Conservation (phyloP, 2,329 filamentous ascomycete species). For the Phialocephala subalpina region DNA sequence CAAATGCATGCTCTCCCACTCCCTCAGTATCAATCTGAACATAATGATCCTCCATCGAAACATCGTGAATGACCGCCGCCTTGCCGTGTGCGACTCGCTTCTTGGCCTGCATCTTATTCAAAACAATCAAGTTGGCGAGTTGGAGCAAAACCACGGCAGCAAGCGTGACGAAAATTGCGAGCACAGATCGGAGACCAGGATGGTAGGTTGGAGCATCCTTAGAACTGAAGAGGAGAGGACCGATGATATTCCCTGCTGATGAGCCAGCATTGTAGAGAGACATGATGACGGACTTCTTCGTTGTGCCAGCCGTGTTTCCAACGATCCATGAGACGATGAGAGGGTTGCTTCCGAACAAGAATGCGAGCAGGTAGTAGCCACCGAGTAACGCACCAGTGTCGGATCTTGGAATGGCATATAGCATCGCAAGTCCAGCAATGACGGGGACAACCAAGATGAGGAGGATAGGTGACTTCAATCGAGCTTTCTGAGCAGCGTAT, state of each 20-base stretch:
- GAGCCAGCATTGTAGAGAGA: slow-evolving; percentile 69
- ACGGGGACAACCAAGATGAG: slow-evolving; percentile 64
- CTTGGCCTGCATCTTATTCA: slow-evolving; percentile 64
- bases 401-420: slow-evolving; percentile 60
- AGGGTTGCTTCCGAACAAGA: slow-evolving; percentile 71
- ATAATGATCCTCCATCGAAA: slow-evolving; percentile 65
- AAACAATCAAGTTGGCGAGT: slow-evolving; percentile 59
- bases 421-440: slow-evolving; percentile 63
- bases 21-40: slow-evolving; percentile 45
- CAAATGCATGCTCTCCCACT: slow-evolving; percentile 61
- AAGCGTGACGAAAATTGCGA: slow-evolving; percentile 62
- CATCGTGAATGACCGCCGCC: slow-evolving; percentile 63
- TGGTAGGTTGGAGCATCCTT: slow-evolving; percentile 65
- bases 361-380: slow-evolving; percentile 72
- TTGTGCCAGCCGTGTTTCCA: slow-evolving; percentile 72
- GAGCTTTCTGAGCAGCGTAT: slow-evolving; percentile 63
- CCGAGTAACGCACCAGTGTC: slow-evolving; percentile 59
- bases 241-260: slow-evolving; percentile 72
- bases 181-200: slow-evolving; percentile 62
- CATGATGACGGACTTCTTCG: slow-evolving; percentile 72
- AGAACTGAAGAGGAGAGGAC: slow-evolving; percentile 67
- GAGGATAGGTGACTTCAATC: slow-evolving; percentile 64
- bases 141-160: slow-evolving; percentile 61
- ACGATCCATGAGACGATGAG: slow-evolving; percentile 74
- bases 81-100: slow-evolving; percentile 67